Base-by-base conservation (phyloP, 75 land plant genomes). In the Pinus tabuliformis region DNA sequence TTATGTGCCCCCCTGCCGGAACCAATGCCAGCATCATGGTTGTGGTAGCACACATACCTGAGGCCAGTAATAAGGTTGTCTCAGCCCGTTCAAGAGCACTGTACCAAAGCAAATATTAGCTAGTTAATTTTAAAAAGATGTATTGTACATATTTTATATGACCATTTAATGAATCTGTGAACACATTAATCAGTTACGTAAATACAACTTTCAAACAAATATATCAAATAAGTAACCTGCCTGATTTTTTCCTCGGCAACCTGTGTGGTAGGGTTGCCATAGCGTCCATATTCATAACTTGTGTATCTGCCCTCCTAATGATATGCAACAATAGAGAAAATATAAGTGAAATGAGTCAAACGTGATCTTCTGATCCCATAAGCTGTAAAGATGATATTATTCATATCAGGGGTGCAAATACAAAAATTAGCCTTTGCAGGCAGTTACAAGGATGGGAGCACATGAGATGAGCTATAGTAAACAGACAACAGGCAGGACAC, bases 21-120 rank as follows among this genome's bases (percentile, higher is more conserved):
- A 97, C 89, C 84, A 97, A 78, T 26, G 99, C 92, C 76, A 88
- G 13, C 18, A 97, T 70, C 94, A 97, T 79, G 36, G 89, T 86
- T 22, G 90, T 93, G 68, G 91, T 89, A 76, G 96, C 98, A 84
- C 86, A 92, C 99, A 97, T 97, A 64, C 99, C 99, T 70, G 99
- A 97, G 73, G 98, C 91, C 86, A 93, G 73, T 30, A 97, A 79
- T 76, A 97, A 37, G 16, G 98, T 97, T 36, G 95, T 86, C 79
- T 97, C 99, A 60, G 99, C 95, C 37, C 93, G 93, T 75, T 97
- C 99, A 20, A 97, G 82, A 59, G 96, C 95, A 88, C 99, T 97
- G 88, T 57, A 70, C 14, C 65, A 84, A 60, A 42, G 24, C 45
- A 39, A 20, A 68, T 20, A 18, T 68, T 45, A 42, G 72, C 52